Conservation (phyloP, 2,329 filamentous ascomycete species). For the Cladosporium sp. region DNA sequence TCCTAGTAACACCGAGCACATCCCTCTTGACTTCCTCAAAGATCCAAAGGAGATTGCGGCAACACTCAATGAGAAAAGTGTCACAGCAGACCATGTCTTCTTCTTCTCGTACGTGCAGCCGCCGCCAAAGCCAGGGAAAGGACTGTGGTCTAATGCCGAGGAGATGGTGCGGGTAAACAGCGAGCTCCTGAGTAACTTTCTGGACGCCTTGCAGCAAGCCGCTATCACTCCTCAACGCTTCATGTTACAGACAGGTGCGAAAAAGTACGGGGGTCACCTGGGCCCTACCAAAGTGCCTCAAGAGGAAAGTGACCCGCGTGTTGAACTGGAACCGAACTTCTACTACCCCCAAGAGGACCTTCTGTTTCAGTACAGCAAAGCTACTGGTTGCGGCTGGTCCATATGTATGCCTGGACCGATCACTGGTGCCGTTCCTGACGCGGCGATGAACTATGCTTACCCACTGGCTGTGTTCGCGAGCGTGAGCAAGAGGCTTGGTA, state of each 20-base stretch:
- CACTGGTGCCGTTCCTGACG: constrained; percentile 53
- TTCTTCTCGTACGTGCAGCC: constrained; percentile 60
- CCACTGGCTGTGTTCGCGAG: constrained; percentile 55
- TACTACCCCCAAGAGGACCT: constrained; percentile 59
- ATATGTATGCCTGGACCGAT: constrained; percentile 53
- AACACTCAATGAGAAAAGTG: constrained; percentile 38
- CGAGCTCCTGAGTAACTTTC: constrained; percentile 54
- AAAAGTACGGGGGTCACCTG: constrained; percentile 55
- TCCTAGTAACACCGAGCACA: constrained; percentile 33
- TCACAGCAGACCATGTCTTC: constrained; percentile 51
- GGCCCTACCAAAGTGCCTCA: constrained; percentile 49
- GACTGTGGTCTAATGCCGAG: constrained; percentile 54
- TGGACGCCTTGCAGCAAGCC: constrained; percentile 46
- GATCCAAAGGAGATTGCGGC: constrained; percentile 41
- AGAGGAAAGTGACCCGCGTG: constrained; percentile 52
- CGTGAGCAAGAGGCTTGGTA: constrained; percentile 46
- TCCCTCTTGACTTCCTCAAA: constrained; percentile 43
- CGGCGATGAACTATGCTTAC: constrained; percentile 54
- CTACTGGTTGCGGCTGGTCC: constrained; percentile 46
- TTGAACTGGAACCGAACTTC: constrained; percentile 52
- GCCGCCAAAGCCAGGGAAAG: constrained; percentile 47
- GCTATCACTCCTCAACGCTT: constrained; percentile 51
- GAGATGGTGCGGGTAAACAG: constrained; percentile 53
- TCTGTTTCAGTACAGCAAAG: constrained; percentile 47
- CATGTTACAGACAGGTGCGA: constrained; percentile 56